These are phyloP conservation scores for Pichia cactophila DNA, from an alignment of 1,139 yeast genomes.

Conservation along the genomic window DNA sequence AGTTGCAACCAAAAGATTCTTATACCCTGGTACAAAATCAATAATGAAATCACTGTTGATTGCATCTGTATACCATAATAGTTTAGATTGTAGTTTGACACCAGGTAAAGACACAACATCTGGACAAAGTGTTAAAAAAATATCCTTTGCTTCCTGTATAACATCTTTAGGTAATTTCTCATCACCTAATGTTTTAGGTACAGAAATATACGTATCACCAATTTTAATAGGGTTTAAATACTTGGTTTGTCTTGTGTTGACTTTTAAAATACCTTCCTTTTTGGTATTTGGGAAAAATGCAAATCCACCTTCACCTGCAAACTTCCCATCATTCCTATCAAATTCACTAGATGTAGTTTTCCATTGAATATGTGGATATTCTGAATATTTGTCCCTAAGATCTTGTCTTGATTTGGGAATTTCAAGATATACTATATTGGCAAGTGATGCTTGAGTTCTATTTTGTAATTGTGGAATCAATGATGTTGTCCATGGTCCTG, in stretches of 20 bases:
- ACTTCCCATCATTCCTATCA: not conserved
- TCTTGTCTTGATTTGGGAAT: slow-evolving; percentile 28
- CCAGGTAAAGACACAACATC: slow-evolving; percentile 15
- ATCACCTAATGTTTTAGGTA: slow-evolving; percentile 10
- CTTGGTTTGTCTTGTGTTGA: slow-evolving; percentile 15
- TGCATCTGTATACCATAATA: slow-evolving; percentile 27
- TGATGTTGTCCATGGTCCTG: slow-evolving; percentile 36
- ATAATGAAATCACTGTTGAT: slow-evolving; percentile 26
- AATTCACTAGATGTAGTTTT: slow-evolving; percentile 13
- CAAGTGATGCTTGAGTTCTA: slow-evolving; percentile 4
- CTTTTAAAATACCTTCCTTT: slow-evolving; percentile 14
- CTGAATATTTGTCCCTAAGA: slow-evolving; percentile 24
- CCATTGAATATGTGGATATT: slow-evolving; percentile 16
- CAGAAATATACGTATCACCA: slow-evolving; percentile 10
- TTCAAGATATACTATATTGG: slow-evolving; percentile 22
- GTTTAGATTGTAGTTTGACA: slow-evolving; percentile 10
- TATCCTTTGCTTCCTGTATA: slow-evolving; percentile 12
- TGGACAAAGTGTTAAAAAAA: slow-evolving; percentile 10
- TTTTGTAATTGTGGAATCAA: slow-evolving; percentile 21
- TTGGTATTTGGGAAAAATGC: slow-evolving; percentile 15
- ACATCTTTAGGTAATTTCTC: slow-evolving; percentile 12
- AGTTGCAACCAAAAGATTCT: slow-evolving; percentile 25
- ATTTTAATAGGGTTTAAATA: slow-evolving; percentile 15
- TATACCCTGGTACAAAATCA: slow-evolving; percentile 25
- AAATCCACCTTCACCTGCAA: slow-evolving; percentile 1